These are phyloP conservation scores for Akanthomyces uredinophilus DNA, from an alignment of 2,329 filamentous ascomycete species.

Conservation along the genomic window DNA sequence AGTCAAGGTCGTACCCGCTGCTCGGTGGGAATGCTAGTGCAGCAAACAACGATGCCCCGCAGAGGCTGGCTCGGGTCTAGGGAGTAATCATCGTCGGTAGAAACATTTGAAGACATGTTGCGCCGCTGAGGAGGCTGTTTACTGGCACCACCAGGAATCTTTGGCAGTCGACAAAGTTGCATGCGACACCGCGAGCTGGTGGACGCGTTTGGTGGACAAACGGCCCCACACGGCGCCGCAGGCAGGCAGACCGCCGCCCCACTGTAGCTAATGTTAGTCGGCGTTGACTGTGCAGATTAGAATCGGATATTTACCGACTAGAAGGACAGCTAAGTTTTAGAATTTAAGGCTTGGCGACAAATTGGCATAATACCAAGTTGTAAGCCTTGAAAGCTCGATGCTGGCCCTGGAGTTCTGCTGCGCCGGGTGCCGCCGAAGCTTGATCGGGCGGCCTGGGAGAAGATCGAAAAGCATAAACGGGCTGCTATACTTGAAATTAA, in stretches of 20 bases:
- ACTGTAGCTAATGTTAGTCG: neutral
- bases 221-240: constrained; percentile 1
- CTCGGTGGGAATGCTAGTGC: constrained; percentile 77
- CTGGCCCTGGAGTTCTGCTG: too few relatives aligned
- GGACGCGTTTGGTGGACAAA: neutral
- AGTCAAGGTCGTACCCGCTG: constrained; percentile 54
- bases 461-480: too few relatives aligned
- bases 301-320: neutral
- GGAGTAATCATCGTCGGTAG: constrained; percentile 22
- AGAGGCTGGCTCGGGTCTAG: constrained; percentile 60
- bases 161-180: neutral
- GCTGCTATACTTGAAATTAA: too few relatives aligned
- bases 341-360: too few relatives aligned
- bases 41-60: constrained; percentile 73
- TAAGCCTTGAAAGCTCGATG: too few relatives aligned
- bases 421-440: too few relatives aligned
- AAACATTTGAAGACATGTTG: constrained; percentile 26
- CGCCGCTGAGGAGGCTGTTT: neutral
- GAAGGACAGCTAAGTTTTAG: too few relatives aligned
- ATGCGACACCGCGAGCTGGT: neutral
- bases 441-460: too few relatives aligned
- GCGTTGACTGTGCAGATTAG: neutral
- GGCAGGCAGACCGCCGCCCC: neutral
- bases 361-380: too few relatives aligned
- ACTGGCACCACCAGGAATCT: neutral